Evolutionary conservation across 441 rosid genomes (phyloP).

Genomic region (Pelargonium cotyledonis): DNA sequence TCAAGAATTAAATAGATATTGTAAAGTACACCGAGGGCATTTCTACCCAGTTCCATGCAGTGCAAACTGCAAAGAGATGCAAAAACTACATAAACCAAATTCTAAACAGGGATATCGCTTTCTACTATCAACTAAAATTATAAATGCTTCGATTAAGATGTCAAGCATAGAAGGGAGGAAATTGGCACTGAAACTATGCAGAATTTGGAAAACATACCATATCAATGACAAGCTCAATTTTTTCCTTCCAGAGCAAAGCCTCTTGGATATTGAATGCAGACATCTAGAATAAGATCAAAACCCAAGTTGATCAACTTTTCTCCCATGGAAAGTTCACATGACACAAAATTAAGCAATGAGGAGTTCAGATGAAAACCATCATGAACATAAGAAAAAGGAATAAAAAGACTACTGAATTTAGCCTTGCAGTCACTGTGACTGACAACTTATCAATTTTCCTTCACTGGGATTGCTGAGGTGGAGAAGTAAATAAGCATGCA

Average conservation of each 20-base stretch:
- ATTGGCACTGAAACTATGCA: not conserved
- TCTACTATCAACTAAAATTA: not conserved
- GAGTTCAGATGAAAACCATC: conserved; percentile 1
- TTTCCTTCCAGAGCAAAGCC: conserved; percentile 89
- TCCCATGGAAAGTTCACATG: not conserved
- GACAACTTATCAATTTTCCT: not conserved
- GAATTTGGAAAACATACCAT: conserved; percentile 44
- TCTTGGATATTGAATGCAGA: conserved; percentile 99
- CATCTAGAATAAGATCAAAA: conserved; percentile 51
- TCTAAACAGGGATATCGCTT: not conserved
- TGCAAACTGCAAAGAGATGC: not conserved
- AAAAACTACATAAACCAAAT: not conserved
- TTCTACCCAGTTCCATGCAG: not conserved
- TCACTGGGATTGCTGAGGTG: not conserved
- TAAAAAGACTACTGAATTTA: not conserved
- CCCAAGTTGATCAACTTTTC: not conserved
- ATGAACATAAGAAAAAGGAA: not conserved
- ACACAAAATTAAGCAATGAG: not conserved
- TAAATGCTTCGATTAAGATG: not conserved
- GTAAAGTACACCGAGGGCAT: not conserved
- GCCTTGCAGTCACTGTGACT: not conserved
- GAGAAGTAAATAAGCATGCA: not conserved
- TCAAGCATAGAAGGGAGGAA: not conserved
- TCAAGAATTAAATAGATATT: not conserved
- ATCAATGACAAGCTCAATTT: conserved; percentile 83